Percentiles rank a stretch among this genome's conserved stretches.
Evolutionary conservation across 2,329 filamentous ascomycete genomes (phyloP).

Genomic region (Monosporascus cannonballus): DNA sequence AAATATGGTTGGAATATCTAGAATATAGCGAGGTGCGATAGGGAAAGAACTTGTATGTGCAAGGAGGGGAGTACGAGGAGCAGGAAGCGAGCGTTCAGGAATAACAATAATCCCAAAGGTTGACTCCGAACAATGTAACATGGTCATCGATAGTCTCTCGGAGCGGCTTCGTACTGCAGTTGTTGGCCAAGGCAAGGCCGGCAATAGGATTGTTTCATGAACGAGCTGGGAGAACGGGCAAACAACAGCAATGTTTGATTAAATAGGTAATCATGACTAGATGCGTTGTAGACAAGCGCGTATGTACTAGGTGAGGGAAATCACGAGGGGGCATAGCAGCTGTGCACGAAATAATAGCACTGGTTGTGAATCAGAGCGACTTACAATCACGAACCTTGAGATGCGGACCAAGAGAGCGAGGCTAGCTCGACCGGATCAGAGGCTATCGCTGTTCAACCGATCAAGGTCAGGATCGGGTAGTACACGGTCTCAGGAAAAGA

Average conservation of each 20-base stretch:
- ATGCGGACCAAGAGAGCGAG: not conserved
- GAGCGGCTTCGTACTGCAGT: too few relatives aligned
- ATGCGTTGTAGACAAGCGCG: not conserved
- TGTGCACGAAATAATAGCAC: too few relatives aligned
- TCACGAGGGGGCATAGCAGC: not conserved
- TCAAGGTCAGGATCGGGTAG: not conserved
- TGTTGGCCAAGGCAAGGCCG: too few relatives aligned
- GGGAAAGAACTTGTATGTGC: not conserved
- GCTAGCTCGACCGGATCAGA: not conserved
- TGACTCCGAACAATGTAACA: too few relatives aligned
- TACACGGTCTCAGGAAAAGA: not conserved
- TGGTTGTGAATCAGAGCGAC: not conserved
- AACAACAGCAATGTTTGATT: too few relatives aligned
- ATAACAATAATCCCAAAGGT: too few relatives aligned
- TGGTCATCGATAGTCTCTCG: too few relatives aligned
- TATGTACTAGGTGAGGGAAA: not conserved
- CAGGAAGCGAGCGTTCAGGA: not conserved
- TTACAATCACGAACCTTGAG: not conserved
- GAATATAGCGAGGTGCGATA: not conserved
- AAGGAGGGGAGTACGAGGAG: constrained; percentile 1
- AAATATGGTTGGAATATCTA: not conserved
- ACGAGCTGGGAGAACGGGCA: too few relatives aligned
- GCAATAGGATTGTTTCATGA: too few relatives aligned
- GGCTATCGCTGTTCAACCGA: not conserved
- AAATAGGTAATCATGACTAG: not conserved